These are phyloP conservation scores for Kingdonia uniflora DNA, from an alignment of 164 flowering plant species.

Conservation along the genomic window DNA sequence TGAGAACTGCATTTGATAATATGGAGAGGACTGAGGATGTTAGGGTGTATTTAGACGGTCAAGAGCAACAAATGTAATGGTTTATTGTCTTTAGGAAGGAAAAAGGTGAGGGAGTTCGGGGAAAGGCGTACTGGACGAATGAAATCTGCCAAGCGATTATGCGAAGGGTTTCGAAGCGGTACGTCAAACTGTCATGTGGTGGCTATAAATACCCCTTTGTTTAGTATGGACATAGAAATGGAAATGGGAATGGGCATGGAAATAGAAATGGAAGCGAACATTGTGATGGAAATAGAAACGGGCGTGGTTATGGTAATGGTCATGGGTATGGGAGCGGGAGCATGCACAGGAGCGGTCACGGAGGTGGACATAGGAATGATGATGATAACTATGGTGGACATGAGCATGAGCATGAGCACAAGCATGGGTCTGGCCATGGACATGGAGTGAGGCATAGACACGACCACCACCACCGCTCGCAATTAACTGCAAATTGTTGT, in stretches of 20 bases:
- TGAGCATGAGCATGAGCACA: not conserved
- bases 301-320: not conserved
- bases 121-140: no score
- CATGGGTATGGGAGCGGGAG: not conserved
- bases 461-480: constrained; percentile 8
- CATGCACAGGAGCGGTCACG: not conserved
- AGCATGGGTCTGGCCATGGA: not conserved
- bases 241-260: not conserved
- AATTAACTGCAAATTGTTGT: constrained; percentile 31
- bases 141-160: no score
- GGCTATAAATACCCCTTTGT: no score
- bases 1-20: no score
- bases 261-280: not conserved
- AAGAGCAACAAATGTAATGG: no score
- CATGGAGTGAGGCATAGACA: constrained; percentile 8
- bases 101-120: no score
- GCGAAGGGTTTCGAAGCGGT: no score
- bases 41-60: no score
- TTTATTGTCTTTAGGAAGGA: no score
- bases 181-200: no score
- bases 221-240: not conserved
- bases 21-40: no score
- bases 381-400: not conserved
- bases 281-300: not conserved
- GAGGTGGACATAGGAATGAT: not conserved